Percentiles rank a stretch among this genome's conserved stretches.
Conservation (phyloP, 306 rosid species). For the Pyrus bretschneideri region DNA sequence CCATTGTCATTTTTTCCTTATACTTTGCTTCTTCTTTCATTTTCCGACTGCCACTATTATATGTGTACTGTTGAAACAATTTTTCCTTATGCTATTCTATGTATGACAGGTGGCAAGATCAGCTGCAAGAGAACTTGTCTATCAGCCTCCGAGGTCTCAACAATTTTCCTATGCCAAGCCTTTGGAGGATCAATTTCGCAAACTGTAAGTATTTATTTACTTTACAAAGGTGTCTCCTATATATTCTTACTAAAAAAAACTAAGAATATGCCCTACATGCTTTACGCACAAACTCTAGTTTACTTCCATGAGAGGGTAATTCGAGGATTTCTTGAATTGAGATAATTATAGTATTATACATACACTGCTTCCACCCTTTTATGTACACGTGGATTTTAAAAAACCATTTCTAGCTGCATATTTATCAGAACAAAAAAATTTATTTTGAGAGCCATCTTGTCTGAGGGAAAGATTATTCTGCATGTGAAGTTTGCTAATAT, state of each 20-base stretch:
- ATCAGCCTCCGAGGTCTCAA: conserved; percentile 47
- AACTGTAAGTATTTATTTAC: conserved; percentile 39
- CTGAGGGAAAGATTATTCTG: background rate
- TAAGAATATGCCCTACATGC: background rate
- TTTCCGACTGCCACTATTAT: background rate
- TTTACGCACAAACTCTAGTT: background rate
- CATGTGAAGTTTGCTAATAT: background rate
- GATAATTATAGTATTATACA: background rate
- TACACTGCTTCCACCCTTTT: background rate
- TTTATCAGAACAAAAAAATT: background rate
- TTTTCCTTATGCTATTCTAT: conserved; percentile 16
- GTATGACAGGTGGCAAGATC: conserved; percentile 52
- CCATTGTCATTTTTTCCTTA: background rate
- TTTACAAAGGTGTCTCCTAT: background rate
- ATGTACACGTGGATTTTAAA: background rate
- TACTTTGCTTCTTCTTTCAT: conserved; percentile 10
- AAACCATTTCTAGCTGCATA: background rate
- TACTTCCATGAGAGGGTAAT: background rate
- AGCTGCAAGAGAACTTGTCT: conserved; percentile 27
- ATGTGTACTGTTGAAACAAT: conserved; percentile 7
- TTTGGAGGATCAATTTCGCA: conserved; percentile 41
- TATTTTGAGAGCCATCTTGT: background rate
- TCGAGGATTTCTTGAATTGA: background rate
- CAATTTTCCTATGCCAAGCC: conserved; percentile 49
- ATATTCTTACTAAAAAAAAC: background rate